phyloP scores from a whole-genome alignment of 2,329 filamentous ascomycete species.

The Coniella vitis region DNA sequence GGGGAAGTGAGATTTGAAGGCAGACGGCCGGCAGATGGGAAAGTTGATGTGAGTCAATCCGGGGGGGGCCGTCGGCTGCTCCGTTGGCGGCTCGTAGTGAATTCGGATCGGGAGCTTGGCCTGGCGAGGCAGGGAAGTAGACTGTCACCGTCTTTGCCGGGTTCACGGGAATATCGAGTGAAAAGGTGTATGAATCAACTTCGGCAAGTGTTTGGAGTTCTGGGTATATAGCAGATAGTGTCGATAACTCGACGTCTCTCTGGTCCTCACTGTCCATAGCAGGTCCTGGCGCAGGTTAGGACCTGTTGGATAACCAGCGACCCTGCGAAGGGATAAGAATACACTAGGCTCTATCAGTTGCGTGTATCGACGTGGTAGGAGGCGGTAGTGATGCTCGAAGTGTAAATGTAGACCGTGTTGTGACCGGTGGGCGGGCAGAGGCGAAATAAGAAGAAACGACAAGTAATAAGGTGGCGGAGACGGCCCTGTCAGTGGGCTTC shows the following conservation, averaged over 20 bases:
- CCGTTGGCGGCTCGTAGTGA: slow-evolving; percentile 15
- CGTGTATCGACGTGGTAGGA: no score
- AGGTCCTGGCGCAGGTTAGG: background rate
- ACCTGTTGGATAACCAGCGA: no score
- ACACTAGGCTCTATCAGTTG: no score
- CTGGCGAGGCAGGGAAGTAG: slow-evolving; percentile 44
- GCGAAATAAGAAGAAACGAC: background rate
- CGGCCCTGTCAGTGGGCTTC: background rate
- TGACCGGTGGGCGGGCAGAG: no score
- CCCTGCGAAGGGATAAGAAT: background rate
- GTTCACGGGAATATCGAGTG: slow-evolving; percentile 51
- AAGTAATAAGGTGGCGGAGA: background rate
- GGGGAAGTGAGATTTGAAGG: slow-evolving; percentile 47
- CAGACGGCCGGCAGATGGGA: slow-evolving; percentile 52
- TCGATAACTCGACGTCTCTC: slow-evolving; percentile 52
- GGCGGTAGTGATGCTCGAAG: no score
- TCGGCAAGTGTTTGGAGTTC: slow-evolving; percentile 46
- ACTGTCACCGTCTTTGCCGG: slow-evolving; percentile 49
- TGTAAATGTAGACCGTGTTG: no score
- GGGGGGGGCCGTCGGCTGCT: slow-evolving; percentile 8
- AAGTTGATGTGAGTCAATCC: slow-evolving; percentile 42
- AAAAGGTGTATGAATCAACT: slow-evolving; percentile 40
- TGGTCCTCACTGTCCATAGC: slow-evolving; percentile 35
- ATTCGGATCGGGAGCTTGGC: slow-evolving; percentile 13
- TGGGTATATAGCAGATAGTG: slow-evolving; percentile 59